A percentile compares a stretch with the other conserved stretches of the same genome.
Evolutionary conservation across 345 rosid genomes (phyloP).

Genomic region (Arabidopsis arenosa): DNA sequence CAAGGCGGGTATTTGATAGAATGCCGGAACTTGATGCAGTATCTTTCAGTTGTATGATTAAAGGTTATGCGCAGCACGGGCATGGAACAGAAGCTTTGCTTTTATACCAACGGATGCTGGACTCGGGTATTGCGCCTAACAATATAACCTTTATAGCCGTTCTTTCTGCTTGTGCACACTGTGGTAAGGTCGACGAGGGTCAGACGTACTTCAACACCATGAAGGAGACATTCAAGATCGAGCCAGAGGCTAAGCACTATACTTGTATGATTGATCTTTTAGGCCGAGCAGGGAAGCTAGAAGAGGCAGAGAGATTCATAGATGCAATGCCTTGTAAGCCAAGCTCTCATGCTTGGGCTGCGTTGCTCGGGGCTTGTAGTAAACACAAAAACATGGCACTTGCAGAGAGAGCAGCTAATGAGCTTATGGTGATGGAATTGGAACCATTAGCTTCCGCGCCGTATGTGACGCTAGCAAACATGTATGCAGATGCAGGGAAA

Average conservation of each 20-base stretch:
- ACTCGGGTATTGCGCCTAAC: constrained; percentile 58
- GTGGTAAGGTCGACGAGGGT: constrained; percentile 74
- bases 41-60: constrained; percentile 77
- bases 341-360: constrained; percentile 71
- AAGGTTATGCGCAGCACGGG: constrained; percentile 85
- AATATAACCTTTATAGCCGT: constrained; percentile 80
- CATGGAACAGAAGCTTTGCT: constrained; percentile 57
- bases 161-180: constrained; percentile 88
- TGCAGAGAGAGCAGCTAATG: constrained; percentile 73
- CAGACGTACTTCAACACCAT: constrained; percentile 65
- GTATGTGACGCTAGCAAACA: constrained; percentile 84
- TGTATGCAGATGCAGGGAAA: constrained; percentile 64
- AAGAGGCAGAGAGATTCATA: constrained; percentile 76
- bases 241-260: constrained; percentile 89
- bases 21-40: constrained; percentile 73
- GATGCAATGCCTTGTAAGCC: constrained; percentile 77
- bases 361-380: constrained; percentile 83
- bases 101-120: constrained; percentile 73
- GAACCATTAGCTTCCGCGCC: constrained; percentile 81
- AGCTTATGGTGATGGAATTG: constrained; percentile 67
- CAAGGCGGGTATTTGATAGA: constrained; percentile 66
- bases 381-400: constrained; percentile 68
- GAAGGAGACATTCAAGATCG: constrained; percentile 66
- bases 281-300: constrained; percentile 80
- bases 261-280: constrained; percentile 89